Base-by-base conservation (phyloP, 768 basidiomycete genomes). In the Boletus sp. region DNA sequence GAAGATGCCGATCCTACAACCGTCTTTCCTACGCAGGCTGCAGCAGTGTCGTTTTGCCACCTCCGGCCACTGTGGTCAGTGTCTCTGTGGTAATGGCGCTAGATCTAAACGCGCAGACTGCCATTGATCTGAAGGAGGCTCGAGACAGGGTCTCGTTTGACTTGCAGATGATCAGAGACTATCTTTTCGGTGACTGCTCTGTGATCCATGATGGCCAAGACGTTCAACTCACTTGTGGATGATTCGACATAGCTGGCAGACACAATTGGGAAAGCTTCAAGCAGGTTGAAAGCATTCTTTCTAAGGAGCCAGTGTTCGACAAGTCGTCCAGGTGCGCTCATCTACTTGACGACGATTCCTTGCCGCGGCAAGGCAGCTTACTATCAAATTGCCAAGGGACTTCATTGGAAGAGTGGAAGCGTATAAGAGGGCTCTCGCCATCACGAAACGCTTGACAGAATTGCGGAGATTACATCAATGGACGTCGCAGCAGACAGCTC, bases 401-500 rank as follows among this genome's bases (percentile, higher is more conserved):
- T 87, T 84, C 64, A 74, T 85, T 67, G 77, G 78, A 14, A 79
- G 87, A 52, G 77, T 78, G 0, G 83, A 90, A 51, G 73, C 76
- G 11, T 86, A 85, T 61, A 73, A 78, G 18, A 80, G 81, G 4
- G 85, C 78, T 0, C 71, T 87, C 12, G 69, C 73, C 0, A 78
- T 86, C 65, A 80, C 76, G 2, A 83, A 82, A 52, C 77, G 84
- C 17, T 61, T 90, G 9, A 78, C 76, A 49, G 87, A 89, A 64
- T 69, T 90, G n/a, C 75, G 78, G 58, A 77, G 82, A 50, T 58
- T 71, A 4, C 78, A 86, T 52, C 67, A 66, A 7, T 89, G 86
- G 87, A 75, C 79, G 0, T 59, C 74, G 4, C 71, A 77, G 40
- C 80, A 89, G 55, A 76, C 73, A 1, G 60, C 57, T 28, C 61